Evolutionary conservation across 768 basidiomycete genomes (phyloP).

Genomic region (Candolleomyces aberdarensis): DNA sequence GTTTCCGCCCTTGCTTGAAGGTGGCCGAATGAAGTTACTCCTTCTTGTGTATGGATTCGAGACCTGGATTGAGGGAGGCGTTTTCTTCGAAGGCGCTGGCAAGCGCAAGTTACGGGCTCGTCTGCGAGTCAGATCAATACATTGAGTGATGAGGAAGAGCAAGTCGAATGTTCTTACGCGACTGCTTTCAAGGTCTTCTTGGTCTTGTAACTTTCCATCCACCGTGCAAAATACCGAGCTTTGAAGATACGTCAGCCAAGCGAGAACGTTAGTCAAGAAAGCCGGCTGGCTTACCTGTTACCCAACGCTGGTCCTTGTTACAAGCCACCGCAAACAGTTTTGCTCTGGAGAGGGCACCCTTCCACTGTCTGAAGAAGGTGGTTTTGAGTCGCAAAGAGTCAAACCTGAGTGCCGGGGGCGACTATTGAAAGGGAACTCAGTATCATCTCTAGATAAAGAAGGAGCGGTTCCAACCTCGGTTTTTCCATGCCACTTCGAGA

Average conservation of each 20-base stretch:
- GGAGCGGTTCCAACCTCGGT: constrained; percentile 42
- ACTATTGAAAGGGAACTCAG: too few relatives aligned
- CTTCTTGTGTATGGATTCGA: constrained; percentile 8
- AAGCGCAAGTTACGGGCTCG: constrained; percentile 81
- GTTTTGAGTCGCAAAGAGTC: constrained; percentile 58
- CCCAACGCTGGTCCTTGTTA: constrained; percentile 47
- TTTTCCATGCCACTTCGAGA: constrained; percentile 71
- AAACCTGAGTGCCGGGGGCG: constrained; percentile 77
- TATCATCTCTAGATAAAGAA: too few relatives aligned
- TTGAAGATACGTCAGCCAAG: constrained; percentile 12
- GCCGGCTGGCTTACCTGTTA: neutral
- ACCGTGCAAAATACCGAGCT: constrained; percentile 59
- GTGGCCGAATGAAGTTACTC: constrained; percentile 4
- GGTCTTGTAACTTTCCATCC: constrained; percentile 66
- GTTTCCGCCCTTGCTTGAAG: constrained; percentile 46
- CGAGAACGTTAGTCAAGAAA: neutral
- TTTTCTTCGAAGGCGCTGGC: constrained; percentile 40
- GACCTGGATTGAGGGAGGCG: neutral
- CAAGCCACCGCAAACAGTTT: constrained; percentile 49
- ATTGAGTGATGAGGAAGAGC: constrained; percentile 2
- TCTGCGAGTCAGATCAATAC: constrained; percentile 32
- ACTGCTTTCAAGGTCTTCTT: constrained; percentile 78
- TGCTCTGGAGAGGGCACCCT: constrained; percentile 64
- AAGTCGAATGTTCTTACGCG: constrained; percentile 53
- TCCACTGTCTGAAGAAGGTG: constrained; percentile 66